Conservation (phyloP, 352 stramenopile species). For the Pythium rhizo-oryzae region DNA sequence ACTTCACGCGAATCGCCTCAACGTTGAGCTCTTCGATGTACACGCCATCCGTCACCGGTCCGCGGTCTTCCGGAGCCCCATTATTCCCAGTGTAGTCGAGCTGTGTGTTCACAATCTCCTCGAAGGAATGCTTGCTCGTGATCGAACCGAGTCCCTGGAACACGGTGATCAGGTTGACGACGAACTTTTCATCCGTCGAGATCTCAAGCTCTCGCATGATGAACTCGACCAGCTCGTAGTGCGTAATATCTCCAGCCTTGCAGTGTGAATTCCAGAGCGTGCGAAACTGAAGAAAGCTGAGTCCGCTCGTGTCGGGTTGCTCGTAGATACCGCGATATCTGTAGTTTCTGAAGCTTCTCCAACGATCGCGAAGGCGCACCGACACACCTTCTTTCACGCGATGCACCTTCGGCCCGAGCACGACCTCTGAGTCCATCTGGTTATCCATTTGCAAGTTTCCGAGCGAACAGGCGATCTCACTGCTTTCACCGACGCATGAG, state of each 20-base stretch:
- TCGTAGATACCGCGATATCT: conserved; percentile 83
- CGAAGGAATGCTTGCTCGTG: conserved; percentile 73
- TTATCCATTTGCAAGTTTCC: conserved; percentile 91
- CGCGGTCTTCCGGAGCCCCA: conserved; percentile 32
- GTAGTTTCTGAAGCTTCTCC: conserved; percentile 84
- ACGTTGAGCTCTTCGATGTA: conserved; percentile 90
- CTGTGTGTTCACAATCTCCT: conserved; percentile 80
- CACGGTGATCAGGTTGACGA: conserved; percentile 89
- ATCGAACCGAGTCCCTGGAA: conserved; percentile 86
- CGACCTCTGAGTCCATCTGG: conserved; percentile 87
- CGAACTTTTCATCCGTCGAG: conserved; percentile 90
- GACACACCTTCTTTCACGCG: conserved; percentile 87
- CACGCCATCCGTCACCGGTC: conserved; percentile 53
- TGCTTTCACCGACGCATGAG: conserved; percentile 75
- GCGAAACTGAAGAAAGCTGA: conserved; percentile 83
- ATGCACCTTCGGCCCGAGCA: conserved; percentile 81
- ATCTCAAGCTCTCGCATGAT: conserved; percentile 89
- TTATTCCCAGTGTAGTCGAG: conserved; percentile 54
- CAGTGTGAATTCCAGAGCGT: conserved; percentile 88
- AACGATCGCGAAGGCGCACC: conserved; percentile 81
- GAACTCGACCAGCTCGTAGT: conserved; percentile 87
- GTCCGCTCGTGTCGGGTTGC: conserved; percentile 63
- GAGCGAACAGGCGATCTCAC: conserved; percentile 79
- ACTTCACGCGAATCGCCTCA: conserved; percentile 83
- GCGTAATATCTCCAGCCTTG: conserved; percentile 75